These are phyloP conservation scores for Pseudonectria buxi DNA, from an alignment of 2,329 filamentous ascomycete species.

Conservation along the genomic window DNA sequence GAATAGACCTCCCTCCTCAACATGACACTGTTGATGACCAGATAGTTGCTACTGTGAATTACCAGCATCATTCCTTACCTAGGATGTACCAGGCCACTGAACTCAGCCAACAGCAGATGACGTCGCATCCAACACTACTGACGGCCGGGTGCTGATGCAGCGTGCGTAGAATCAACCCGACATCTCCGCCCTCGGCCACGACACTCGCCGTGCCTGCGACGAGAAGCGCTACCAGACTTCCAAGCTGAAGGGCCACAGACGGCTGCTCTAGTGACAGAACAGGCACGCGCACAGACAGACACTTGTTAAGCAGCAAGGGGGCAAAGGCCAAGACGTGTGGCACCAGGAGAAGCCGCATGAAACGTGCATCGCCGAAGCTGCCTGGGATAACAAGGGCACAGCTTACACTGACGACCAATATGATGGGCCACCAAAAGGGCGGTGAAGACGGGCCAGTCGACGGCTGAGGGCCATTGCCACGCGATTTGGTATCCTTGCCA, in stretches of 20 bases:
- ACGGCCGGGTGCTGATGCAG: slow-evolving; percentile 20
- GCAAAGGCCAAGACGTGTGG: slow-evolving; percentile 20
- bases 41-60: no score
- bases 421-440: slow-evolving; percentile 6
- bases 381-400: slow-evolving; percentile 10
- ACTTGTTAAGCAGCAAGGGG: slow-evolving; percentile 13
- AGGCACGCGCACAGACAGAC: neutral
- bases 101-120: slow-evolving; percentile 21
- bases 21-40: no score
- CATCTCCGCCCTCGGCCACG: slow-evolving; percentile 1
- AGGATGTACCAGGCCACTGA: slow-evolving; percentile 11
- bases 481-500: no score
- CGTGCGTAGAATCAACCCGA: slow-evolving; percentile 3
- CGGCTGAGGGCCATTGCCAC: no score
- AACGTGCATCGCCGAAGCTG: slow-evolving; percentile 5
- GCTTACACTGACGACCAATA: slow-evolving; percentile 9
- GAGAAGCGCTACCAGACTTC: slow-evolving; percentile 6
- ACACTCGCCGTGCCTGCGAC: slow-evolving; percentile 2
- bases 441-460: slow-evolving; percentile 1
- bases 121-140: slow-evolving; percentile 22
- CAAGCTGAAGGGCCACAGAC: slow-evolving; percentile 2
- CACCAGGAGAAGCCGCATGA: slow-evolving; percentile 13
- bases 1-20: no score
- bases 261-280: slow-evolving; percentile 2
- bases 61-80: slow-evolving; percentile 1